phyloP scores from a whole-genome alignment of 192 early-diverging fungal genomes.

The Rhizophagus clarus region DNA sequence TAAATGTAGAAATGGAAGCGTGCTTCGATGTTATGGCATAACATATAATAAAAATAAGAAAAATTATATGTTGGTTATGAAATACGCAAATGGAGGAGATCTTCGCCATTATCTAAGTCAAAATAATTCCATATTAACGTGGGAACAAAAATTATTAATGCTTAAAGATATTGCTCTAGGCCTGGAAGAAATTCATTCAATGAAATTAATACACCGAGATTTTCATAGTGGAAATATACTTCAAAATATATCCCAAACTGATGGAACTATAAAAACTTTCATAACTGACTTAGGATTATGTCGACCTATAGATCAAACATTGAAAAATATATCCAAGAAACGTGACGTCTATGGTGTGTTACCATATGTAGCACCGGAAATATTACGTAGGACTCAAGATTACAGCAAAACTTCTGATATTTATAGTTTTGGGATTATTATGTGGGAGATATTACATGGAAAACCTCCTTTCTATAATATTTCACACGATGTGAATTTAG shows the following conservation, averaged over 20 bases:
- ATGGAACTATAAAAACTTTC: not conserved
- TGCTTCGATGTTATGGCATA: constrained; percentile 15
- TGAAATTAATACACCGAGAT: constrained; percentile 18
- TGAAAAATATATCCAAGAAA: not conserved
- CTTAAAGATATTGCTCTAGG: not conserved
- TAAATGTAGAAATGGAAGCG: not conserved
- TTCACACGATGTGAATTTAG: not conserved
- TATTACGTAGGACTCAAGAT: not conserved
- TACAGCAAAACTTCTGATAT: not conserved
- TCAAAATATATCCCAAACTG: not conserved
- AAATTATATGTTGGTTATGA: constrained; percentile 16
- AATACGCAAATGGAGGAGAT: constrained; percentile 1
- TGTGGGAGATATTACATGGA: constrained; percentile 1
- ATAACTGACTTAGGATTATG: constrained; percentile 8
- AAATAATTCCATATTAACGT: not conserved
- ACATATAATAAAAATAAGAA: not conserved
- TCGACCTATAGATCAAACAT: not conserved
- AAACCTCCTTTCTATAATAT: not conserved
- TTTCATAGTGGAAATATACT: constrained; percentile 21
- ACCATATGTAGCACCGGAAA: constrained; percentile 7
- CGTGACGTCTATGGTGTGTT: constrained; percentile 2
- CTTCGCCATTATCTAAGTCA: not conserved
- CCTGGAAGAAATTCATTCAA: constrained; percentile 9
- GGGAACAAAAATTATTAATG: not conserved
- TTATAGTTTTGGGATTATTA: constrained; percentile 18